Evolutionary conservation across 2,329 filamentous ascomycete genomes (phyloP).

Genomic region (Calonectria multiphialidica): DNA sequence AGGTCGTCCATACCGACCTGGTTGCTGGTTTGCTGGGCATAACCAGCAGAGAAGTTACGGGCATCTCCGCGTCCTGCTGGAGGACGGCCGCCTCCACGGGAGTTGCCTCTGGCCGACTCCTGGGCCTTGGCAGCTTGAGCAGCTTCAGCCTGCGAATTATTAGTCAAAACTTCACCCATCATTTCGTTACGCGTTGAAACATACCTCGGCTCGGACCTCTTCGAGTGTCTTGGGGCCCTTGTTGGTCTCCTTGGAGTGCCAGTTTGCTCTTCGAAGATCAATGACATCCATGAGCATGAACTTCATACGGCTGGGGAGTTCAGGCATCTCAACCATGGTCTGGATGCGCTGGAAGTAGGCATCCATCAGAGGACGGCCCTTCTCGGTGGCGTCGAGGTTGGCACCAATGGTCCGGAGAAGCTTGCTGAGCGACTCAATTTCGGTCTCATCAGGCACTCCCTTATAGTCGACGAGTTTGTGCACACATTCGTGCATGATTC

Average conservation of each 20-base stretch:
- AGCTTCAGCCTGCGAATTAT: constrained; percentile 70
- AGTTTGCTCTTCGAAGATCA: constrained; percentile 82
- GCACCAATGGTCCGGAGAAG: constrained; percentile 91
- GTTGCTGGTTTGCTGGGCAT: constrained; percentile 82
- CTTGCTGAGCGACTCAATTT: constrained; percentile 95
- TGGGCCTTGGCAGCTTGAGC: constrained; percentile 84
- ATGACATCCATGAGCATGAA: constrained; percentile 98
- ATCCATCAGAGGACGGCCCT: constrained; percentile 89
- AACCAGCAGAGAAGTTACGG: constrained; percentile 82
- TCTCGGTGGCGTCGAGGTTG: constrained; percentile 86
- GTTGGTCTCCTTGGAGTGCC: constrained; percentile 88
- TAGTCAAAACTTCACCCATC: constrained; percentile 34
- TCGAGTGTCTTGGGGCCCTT: constrained; percentile 98
- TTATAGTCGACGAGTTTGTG: constrained; percentile 97
- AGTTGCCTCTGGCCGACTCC: constrained; percentile 72
- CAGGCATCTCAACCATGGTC: constrained; percentile 82
- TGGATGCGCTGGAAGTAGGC: constrained; percentile 93
- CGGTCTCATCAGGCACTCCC: constrained; percentile 91
- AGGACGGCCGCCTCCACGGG: constrained; percentile 78
- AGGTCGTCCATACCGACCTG: constrained; percentile 93
- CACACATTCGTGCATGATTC: constrained; percentile 99
- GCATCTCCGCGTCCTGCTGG: constrained; percentile 87
- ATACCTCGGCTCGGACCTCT: constrained; percentile 85
- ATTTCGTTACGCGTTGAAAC: constrained; percentile 37
- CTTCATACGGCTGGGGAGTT: constrained; percentile 86